These are phyloP conservation scores for Otatea glauca DNA, from an alignment of 176 grass and related monocot species.

Conservation along the genomic window DNA sequence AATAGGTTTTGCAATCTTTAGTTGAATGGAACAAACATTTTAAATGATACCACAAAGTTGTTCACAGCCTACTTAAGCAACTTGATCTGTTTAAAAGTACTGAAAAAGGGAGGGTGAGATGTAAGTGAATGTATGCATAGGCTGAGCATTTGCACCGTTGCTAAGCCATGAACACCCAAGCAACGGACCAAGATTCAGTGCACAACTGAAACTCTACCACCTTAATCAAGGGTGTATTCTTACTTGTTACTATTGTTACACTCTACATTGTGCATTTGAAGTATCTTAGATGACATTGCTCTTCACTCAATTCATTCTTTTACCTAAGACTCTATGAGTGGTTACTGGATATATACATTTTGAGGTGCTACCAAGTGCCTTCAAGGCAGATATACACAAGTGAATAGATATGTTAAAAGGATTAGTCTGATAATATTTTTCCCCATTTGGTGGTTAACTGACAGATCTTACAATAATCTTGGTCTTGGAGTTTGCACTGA, in stretches of 20 bases:
- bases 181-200: neutral
- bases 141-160: neutral
- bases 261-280: neutral
- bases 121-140: neutral
- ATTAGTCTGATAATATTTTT: neutral
- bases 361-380: neutral
- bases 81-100: neutral
- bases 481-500: neutral
- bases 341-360: neutral
- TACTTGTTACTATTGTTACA: neutral
- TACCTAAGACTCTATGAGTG: neutral
- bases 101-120: neutral
- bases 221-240: neutral
- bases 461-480: neutral
- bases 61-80: neutral
- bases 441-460: neutral
- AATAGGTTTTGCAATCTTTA: conserved; percentile 18
- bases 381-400: conserved; percentile 9
- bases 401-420: neutral
- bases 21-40: neutral
- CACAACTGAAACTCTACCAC: neutral
- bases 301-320: neutral
- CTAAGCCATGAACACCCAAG: neutral
- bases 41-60: neutral
- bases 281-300: neutral